A percentile compares a stretch with the other conserved stretches of the same genome.
These are phyloP conservation scores for Boletus eberwhitei DNA, from an alignment of 768 basidiomycete genomes.

Conservation along the genomic window DNA sequence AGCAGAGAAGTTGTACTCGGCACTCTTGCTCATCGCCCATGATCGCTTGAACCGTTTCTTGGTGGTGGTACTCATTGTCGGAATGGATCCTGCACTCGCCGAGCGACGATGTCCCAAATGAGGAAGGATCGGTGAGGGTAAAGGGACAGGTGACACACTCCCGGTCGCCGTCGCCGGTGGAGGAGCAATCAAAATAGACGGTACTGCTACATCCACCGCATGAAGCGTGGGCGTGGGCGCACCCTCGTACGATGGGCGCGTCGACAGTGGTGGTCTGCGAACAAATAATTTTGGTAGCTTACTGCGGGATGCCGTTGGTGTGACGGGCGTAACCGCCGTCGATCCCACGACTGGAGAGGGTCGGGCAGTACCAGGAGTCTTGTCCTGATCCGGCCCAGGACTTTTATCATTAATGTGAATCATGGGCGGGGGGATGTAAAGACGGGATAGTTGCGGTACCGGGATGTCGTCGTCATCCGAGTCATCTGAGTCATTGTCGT, in stretches of 20 bases:
- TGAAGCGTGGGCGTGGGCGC: slow-evolving; percentile 2
- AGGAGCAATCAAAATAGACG: slow-evolving; percentile 15
- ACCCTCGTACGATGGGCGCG: slow-evolving; percentile 30
- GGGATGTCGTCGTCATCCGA: slow-evolving; percentile 34
- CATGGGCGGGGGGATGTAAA: slow-evolving; percentile 20
- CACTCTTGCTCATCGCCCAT: slow-evolving; percentile 36
- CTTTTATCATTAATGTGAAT: slow-evolving; percentile 18
- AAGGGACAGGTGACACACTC: slow-evolving; percentile 8
- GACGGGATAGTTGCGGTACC: slow-evolving; percentile 20
- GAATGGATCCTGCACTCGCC: slow-evolving; percentile 29
- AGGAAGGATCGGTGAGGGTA: slow-evolving; percentile 23
- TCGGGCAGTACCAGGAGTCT: slow-evolving; percentile 23
- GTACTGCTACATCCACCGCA: background rate
- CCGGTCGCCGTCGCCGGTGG: slow-evolving; percentile 9
- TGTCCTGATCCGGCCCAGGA: slow-evolving; percentile 7
- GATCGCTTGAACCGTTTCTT: slow-evolving; percentile 40
- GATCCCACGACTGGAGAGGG: slow-evolving; percentile 22
- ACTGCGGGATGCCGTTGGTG: slow-evolving; percentile 27
- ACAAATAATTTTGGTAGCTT: slow-evolving; percentile 36
- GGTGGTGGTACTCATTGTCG: slow-evolving; percentile 14
- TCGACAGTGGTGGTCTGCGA: slow-evolving; percentile 31
- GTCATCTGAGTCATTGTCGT: slow-evolving; percentile 34
- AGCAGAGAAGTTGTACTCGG: slow-evolving; percentile 58
- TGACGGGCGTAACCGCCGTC: slow-evolving; percentile 22
- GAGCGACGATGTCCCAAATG: slow-evolving; percentile 31